Percentiles rank a stretch among this genome's conserved stretches.
Conservation (phyloP, 163 green algal genomes). For the Volvox carteri region DNA sequence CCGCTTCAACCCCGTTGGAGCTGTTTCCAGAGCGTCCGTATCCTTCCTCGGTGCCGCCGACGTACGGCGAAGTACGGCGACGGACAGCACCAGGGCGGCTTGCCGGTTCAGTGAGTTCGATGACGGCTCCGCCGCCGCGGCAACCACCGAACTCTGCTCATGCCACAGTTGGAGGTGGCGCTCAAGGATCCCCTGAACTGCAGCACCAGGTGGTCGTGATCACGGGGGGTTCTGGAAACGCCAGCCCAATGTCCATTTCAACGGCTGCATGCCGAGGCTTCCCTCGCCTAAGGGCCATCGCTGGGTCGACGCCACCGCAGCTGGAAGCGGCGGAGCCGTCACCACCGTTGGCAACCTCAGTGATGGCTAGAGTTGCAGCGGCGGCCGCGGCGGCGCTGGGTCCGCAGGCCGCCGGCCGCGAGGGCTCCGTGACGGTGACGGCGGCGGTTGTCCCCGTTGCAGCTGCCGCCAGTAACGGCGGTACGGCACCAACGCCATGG, state of each 20-base stretch:
- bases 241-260: not conserved
- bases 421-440: too few species aligned
- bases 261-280: not conserved
- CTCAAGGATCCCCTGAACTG: too few species aligned
- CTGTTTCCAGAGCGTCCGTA: too few species aligned
- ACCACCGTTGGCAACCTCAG: not conserved
- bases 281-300: not conserved
- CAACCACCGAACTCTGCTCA: not conserved
- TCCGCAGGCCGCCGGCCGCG: too few species aligned
- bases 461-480: not conserved
- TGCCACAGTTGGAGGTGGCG: not conserved
- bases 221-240: too few species aligned
- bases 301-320: not conserved
- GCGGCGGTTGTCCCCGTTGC: not conserved
- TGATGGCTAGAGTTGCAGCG: not conserved
- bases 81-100: not conserved
- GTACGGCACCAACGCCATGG: not conserved
- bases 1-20: too few species aligned
- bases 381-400: not conserved
- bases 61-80: not conserved
- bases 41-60: too few species aligned
- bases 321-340: not conserved
- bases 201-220: too few species aligned
- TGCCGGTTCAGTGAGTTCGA: not conserved
- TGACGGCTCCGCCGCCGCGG: not conserved